phyloP scores from a whole-genome alignment of 164 flowering plant species.

The Kingdonia uniflora region DNA sequence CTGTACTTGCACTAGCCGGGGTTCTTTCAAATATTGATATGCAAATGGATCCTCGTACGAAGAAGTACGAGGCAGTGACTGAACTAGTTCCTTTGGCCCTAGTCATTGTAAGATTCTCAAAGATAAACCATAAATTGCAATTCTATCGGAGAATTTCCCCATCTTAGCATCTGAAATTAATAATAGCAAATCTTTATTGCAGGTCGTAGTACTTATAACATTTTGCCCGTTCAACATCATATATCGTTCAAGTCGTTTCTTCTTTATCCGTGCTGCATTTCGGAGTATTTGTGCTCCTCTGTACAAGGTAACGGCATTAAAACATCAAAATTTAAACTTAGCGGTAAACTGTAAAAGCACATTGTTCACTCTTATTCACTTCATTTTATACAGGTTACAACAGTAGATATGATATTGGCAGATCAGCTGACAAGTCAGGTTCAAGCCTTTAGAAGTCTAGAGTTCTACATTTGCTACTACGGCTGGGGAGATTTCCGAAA shows the following conservation, averaged over 20 bases:
- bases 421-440: too few relatives aligned
- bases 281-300: conserved; percentile 55
- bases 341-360: too few relatives aligned
- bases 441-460: too few relatives aligned
- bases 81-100: conserved; percentile 43
- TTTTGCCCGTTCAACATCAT: conserved; percentile 57
- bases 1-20: conserved; percentile 31
- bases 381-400: too few relatives aligned
- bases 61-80: conserved; percentile 23
- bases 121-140: too few relatives aligned
- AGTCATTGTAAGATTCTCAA: conserved; percentile 9
- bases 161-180: too few relatives aligned
- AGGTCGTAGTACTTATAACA: conserved; percentile 26
- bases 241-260: conserved; percentile 53
- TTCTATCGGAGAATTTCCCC: too few relatives aligned
- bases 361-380: too few relatives aligned
- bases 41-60: conserved; percentile 42
- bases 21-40: conserved; percentile 45
- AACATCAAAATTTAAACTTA: not conserved
- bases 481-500: conserved; percentile 17
- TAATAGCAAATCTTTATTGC: conserved; percentile 6
- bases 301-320: conserved; percentile 38
- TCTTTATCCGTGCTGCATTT: conserved; percentile 30
- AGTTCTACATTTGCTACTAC: too few relatives aligned
- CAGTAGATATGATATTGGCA: too few relatives aligned